phyloP scores from a whole-genome alignment of 331 rosid genomes.

The Pyrus hybrid region DNA sequence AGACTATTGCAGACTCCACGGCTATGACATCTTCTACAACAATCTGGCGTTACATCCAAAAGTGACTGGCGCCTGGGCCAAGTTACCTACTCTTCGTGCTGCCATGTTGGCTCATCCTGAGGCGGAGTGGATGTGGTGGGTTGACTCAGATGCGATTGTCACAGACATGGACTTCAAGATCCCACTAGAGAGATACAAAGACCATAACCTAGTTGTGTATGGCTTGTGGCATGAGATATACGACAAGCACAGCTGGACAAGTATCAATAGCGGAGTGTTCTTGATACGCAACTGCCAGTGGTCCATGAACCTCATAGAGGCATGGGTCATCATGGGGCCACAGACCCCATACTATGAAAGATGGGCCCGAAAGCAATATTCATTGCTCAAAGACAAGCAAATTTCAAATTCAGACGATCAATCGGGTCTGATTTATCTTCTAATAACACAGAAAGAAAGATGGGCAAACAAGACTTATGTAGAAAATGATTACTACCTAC shows the following conservation, averaged over 20 bases:
- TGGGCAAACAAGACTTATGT: slow-evolving; percentile 60
- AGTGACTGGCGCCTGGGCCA: slow-evolving; percentile 67
- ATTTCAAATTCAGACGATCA: slow-evolving; percentile 82
- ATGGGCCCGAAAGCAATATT: slow-evolving; percentile 40
- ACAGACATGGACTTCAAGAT: slow-evolving; percentile 76
- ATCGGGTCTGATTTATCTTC: slow-evolving; percentile 61
- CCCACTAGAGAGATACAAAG: slow-evolving; percentile 45
- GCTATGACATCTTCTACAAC: slow-evolving; percentile 24
- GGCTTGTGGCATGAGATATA: slow-evolving; percentile 56
- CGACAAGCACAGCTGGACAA: slow-evolving; percentile 66
- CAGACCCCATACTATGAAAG: slow-evolving; percentile 42
- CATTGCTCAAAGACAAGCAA: slow-evolving; percentile 50
- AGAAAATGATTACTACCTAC: slow-evolving; percentile 49
- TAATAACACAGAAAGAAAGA: slow-evolving; percentile 32
- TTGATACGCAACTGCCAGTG: slow-evolving; percentile 75
- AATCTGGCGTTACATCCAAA: slow-evolving; percentile 36
- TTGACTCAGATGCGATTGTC: slow-evolving; percentile 74
- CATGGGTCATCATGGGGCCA: slow-evolving; percentile 84
- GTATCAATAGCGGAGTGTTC: slow-evolving; percentile 70
- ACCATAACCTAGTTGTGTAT: slow-evolving; percentile 51
- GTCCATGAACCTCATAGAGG: slow-evolving; percentile 65
- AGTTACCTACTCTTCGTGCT: slow-evolving; percentile 59
- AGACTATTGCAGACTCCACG: slow-evolving; percentile 32
- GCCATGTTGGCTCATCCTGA: slow-evolving; percentile 80
- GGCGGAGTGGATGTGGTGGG: slow-evolving; percentile 93